Evolutionary conservation across 371 early-diverging fungal species (phyloP).

Genomic region (Dichotomocladium elegans): DNA sequence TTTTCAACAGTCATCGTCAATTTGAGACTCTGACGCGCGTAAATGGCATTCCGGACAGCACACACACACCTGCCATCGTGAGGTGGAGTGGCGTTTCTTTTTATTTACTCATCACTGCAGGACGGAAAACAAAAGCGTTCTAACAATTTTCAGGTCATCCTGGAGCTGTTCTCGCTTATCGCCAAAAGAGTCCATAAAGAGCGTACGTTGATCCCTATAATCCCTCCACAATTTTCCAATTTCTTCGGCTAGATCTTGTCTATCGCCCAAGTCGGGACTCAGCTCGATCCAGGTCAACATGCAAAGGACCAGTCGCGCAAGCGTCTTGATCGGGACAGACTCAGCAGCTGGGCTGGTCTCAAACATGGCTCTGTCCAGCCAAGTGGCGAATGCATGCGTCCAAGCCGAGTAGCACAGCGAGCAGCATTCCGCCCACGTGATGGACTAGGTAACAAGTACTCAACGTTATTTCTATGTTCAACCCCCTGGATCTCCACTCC

Average conservation of each 20-base stretch:
- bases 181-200: background rate
- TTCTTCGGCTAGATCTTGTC: background rate
- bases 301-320: slow-evolving; percentile 2
- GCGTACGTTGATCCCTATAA: background rate
- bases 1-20: too few relatives aligned
- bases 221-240: background rate
- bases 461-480: background rate
- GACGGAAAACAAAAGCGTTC: background rate
- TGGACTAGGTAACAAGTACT: background rate
- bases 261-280: background rate
- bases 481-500: too few relatives aligned
- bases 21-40: too few relatives aligned
- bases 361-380: slow-evolving; percentile 13
- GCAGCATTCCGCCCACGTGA: slow-evolving; percentile 7
- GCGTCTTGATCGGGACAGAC: background rate
- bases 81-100: too few relatives aligned
- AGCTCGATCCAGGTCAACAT: background rate
- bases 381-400: slow-evolving; percentile 9
- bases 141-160: background rate
- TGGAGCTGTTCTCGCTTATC: background rate
- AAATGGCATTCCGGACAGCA: too few relatives aligned
- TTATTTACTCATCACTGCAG: too few relatives aligned
- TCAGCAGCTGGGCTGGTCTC: slow-evolving; percentile 2
- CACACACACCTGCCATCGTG: too few relatives aligned
- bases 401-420: slow-evolving; percentile 6